Percentiles rank a stretch among this genome's conserved stretches.
These are phyloP conservation scores for Hirsutella thompsonii DNA, from an alignment of 2,329 filamentous ascomycete genomes.

Conservation along the genomic window DNA sequence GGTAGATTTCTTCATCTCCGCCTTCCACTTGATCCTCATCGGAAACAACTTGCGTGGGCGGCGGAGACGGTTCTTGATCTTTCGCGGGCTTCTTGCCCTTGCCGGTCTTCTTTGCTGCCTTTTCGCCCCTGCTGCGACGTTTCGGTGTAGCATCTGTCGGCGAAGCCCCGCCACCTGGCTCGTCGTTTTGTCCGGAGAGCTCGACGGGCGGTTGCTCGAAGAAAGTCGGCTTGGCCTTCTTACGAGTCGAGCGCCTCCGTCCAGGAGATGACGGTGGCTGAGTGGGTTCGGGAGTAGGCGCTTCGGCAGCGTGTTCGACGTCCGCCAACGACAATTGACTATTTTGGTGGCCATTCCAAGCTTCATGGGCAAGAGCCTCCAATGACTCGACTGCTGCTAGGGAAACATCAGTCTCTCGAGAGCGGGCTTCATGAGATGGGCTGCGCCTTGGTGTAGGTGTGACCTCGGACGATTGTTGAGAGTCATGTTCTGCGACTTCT, in stretches of 20 bases:
- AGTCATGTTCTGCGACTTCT: conserved; percentile 8
- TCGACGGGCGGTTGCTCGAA: conserved; percentile 20
- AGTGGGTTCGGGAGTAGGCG: conserved; percentile 1
- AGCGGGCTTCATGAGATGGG: conserved; percentile 13
- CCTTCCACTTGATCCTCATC: conserved; percentile 7
- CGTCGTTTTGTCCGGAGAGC: conserved; percentile 7
- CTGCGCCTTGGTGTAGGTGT: conserved; percentile 13
- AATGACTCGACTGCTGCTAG: conserved; percentile 9
- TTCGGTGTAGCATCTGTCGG: conserved; percentile 19
- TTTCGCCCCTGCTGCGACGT: conserved; percentile 16
- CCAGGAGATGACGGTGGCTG: conserved; percentile 5
- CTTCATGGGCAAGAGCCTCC: conserved; percentile 19
- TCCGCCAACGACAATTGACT: conserved; percentile 11
- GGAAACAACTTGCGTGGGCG: not conserved
- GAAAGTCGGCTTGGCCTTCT: conserved; percentile 36
- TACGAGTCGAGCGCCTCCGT: conserved; percentile 22
- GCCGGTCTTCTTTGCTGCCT: conserved; percentile 12
- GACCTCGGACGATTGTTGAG: conserved; percentile 15
- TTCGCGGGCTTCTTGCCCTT: conserved; percentile 6
- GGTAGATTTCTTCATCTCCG: conserved; percentile 7
- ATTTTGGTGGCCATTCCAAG: conserved; percentile 20
- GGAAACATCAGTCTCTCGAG: conserved; percentile 13
- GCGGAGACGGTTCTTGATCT: conserved; percentile 2
- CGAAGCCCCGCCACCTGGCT: too few species aligned
- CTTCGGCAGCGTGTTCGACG: conserved; percentile 3